Conservation (phyloP, 73 alveolate genomes). For the Tetrahymena borealis region DNA sequence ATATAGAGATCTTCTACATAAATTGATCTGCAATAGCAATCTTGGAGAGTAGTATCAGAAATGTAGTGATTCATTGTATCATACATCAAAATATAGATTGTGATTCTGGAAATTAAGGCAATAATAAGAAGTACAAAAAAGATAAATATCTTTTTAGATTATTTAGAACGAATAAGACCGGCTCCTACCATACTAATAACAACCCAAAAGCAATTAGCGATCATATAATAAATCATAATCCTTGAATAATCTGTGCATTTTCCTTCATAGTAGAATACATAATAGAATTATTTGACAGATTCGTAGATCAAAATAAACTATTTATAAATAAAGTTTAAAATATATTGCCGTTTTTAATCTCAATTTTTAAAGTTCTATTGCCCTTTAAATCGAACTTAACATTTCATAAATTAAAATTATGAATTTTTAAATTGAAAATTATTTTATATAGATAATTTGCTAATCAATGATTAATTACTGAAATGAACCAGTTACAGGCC, state of each 20-base stretch:
- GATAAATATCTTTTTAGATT: not conserved
- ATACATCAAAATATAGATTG: not conserved
- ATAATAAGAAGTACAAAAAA: not conserved
- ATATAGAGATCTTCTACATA: not conserved
- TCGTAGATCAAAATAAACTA: not conserved
- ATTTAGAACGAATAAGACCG: not conserved
- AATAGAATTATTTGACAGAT: not conserved
- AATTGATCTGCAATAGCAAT: not conserved
- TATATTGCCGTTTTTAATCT: too few relatives aligned
- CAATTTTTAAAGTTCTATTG: too few relatives aligned
- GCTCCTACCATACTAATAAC: not conserved
- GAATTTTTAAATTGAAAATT: too few relatives aligned
- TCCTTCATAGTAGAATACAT: not conserved
- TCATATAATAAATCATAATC: not conserved
- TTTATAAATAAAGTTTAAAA: not conserved
- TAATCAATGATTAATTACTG: not conserved
- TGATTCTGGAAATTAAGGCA: not conserved
- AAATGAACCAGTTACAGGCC: conserved; percentile 1
- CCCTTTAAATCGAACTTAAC: not conserved
- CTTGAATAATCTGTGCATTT: not conserved
- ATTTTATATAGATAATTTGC: too few relatives aligned
- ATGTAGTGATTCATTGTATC: not conserved
- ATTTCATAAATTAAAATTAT: too few relatives aligned
- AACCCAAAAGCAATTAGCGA: not conserved
- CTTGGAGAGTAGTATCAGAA: not conserved